These are phyloP conservation scores for Uncinocarpus reesii DNA, from an alignment of 2,329 filamentous ascomycete genomes.

Conservation along the genomic window DNA sequence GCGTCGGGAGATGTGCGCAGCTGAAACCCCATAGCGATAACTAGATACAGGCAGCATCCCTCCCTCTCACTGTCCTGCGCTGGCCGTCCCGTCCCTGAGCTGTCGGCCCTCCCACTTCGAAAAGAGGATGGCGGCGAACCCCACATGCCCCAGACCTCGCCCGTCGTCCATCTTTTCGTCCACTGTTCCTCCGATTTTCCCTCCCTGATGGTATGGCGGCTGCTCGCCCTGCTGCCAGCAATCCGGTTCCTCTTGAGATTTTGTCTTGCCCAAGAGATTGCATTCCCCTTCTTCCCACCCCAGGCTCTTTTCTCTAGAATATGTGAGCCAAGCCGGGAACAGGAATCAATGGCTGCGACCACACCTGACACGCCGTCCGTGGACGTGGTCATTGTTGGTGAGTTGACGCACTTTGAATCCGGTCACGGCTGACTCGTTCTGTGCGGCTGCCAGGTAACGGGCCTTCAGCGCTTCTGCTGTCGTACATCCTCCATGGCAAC, in stretches of 20 bases:
- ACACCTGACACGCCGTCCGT: constrained; percentile 15
- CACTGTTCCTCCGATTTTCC: not conserved
- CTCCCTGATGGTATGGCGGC: not conserved
- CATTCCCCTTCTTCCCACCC: not conserved
- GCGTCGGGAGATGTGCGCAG: no score
- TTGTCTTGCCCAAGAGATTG: no score
- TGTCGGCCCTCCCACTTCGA: not conserved
- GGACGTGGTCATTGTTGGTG: constrained; percentile 27
- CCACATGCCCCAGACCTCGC: constrained; percentile 2
- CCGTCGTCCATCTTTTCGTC: not conserved
- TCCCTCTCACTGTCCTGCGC: no score
- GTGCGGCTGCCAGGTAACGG: constrained; percentile 45
- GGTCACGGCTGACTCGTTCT: not conserved
- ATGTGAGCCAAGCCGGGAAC: not conserved
- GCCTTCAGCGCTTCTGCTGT: constrained; percentile 52
- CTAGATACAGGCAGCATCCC: no score
- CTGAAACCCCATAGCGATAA: no score
- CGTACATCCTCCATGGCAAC: constrained; percentile 53
- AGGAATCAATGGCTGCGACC: constrained; percentile 11
- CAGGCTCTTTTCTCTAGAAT: not conserved
- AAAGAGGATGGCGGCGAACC: constrained; percentile 5
- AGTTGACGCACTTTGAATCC: constrained; percentile 10
- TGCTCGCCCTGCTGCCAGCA: not conserved
- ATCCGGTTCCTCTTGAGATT: not conserved
- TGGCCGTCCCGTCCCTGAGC: not conserved